A percentile compares a stretch with the other conserved stretches of the same genome.
phyloP scores from a whole-genome alignment of 257 asterid species.

The Agastache rugosa region DNA sequence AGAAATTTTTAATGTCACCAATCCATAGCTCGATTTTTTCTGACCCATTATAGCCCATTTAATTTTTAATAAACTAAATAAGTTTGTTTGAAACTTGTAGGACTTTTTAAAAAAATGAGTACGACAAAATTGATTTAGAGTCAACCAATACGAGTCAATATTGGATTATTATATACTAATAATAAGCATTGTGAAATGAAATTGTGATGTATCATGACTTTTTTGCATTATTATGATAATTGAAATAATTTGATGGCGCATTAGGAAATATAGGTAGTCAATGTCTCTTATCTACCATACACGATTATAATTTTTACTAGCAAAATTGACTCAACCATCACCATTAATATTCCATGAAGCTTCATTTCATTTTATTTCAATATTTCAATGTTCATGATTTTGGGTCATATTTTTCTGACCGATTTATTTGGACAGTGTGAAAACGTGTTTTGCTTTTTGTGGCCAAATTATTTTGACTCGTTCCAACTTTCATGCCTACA shows the following conservation, averaged over 20 bases:
- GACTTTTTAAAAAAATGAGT: no score
- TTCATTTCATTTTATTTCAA: neutral
- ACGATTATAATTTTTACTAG: neutral
- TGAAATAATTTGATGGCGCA: neutral
- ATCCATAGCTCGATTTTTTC: no score
- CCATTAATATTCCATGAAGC: constrained; percentile 4
- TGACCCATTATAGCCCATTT: no score
- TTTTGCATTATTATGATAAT: neutral
- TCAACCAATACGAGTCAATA: neutral
- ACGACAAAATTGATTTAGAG: neutral
- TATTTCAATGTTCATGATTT: neutral
- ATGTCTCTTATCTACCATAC: constrained; percentile 4
- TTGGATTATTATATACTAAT: neutral
- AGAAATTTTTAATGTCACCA: no score
- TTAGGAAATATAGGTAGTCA: constrained; percentile 11
- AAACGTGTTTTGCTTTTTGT: constrained; percentile 17
- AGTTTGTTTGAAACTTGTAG: no score
- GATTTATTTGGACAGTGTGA: constrained; percentile 18
- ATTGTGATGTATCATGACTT: neutral
- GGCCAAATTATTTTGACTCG: neutral
- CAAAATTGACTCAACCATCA: constrained; percentile 29
- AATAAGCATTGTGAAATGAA: neutral
- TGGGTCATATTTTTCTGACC: neutral
- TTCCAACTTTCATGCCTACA: neutral
- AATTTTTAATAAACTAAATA: no score